phyloP scores from a whole-genome alignment of 371 early-diverging fungal genomes.

The Funneliformis caledonium region DNA sequence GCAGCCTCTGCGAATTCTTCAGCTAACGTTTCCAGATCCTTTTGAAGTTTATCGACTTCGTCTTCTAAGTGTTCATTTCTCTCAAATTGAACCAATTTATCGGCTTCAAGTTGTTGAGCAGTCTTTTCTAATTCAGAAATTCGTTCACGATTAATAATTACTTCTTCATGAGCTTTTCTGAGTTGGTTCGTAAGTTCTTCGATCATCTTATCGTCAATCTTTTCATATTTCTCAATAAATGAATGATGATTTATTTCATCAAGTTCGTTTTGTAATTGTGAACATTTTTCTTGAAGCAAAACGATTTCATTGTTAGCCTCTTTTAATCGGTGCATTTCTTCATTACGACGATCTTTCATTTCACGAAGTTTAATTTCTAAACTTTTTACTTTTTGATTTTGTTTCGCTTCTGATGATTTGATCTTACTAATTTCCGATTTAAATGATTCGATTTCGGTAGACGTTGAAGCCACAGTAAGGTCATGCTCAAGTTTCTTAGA shows the following conservation, averaged over 20 bases:
- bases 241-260: slow-evolving; percentile 14
- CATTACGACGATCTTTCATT: background rate
- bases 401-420: slow-evolving; percentile 16
- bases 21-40: slow-evolving; percentile 33
- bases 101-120: slow-evolving; percentile 30
- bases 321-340: slow-evolving; percentile 14
- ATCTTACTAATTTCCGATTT: slow-evolving; percentile 14
- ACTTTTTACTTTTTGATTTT: slow-evolving; percentile 8
- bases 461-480: background rate
- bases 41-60: slow-evolving; percentile 28
- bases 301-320: slow-evolving; percentile 16
- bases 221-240: slow-evolving; percentile 33
- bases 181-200: slow-evolving; percentile 17
- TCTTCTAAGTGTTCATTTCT: slow-evolving; percentile 13
- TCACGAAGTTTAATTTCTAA: slow-evolving; percentile 25
- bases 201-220: slow-evolving; percentile 20
- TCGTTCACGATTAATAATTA: background rate
- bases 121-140: slow-evolving; percentile 31
- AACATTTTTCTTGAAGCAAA: slow-evolving; percentile 10
- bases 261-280: slow-evolving; percentile 22
- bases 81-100: slow-evolving; percentile 17
- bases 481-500: background rate
- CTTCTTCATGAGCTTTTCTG: slow-evolving; percentile 17
- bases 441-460: background rate
- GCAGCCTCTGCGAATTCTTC: slow-evolving; percentile 33